Evolutionary conservation across 805 yeast species (phyloP), one percentile per base, ranked within the genome.

Genomic region (Clavispora santaluciae): DNA sequence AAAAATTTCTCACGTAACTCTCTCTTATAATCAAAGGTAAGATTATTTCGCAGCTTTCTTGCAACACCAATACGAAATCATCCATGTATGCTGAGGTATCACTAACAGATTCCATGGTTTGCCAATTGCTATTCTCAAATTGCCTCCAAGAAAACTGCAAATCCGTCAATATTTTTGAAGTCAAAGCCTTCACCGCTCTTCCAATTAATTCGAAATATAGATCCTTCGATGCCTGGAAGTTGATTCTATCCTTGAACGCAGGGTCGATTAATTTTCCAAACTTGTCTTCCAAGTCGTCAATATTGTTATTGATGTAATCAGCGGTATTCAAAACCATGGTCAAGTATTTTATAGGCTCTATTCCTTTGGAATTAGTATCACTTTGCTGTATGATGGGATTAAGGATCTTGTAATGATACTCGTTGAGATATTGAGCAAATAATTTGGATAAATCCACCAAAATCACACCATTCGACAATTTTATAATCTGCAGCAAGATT

Each of bases 311-410:
- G 44, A 95, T 82, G 59, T 90, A 93, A 57, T 91, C 96, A 1
- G 95, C 88, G 0, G 99, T 91, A 51, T 88, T 87, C 25, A 91
- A 64, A 8, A 89, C 75, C 56, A 87, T 66, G 22, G 93, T 81
- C 1, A 86, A 70, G 44, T 83, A 77, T 33, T 72, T 73, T 15
- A 86, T 64, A 1, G 86, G 81, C 49, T 85, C 91, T 10, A 73
- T 64, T 21, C 78, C 73, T 22, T 48, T 45, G 3, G 54, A 51
- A 22, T 47, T 45, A 3, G 33, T 39, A 20, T 35, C 64, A 54
- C 29, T 65, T 26, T 52, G 50, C 30, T 43, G 22, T 18, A 64
- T 37, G 6, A 68, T 61, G 5, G 73, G 73, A 6, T 43, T 30
- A 22, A 69, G 50, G 4, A 68, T 51, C 34, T 57, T 51, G 36